These are phyloP conservation scores for Phytomonas francai DNA, from an alignment of 208 protist genomes.

Conservation along the genomic window DNA sequence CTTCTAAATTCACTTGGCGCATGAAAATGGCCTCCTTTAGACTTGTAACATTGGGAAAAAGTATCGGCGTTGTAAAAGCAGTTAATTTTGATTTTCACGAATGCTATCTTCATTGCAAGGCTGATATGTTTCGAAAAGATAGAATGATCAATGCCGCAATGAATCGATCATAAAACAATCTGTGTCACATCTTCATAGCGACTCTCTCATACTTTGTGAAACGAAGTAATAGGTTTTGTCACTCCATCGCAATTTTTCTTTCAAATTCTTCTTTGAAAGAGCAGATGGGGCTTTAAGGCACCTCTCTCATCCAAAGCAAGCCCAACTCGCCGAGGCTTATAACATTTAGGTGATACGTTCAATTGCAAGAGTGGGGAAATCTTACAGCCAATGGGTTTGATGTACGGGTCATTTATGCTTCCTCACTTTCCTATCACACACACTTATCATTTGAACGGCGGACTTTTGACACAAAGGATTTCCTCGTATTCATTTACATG, in stretches of 20 bases:
- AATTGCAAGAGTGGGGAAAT: constrained; percentile 61
- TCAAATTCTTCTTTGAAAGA: not conserved
- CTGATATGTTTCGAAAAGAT: constrained; percentile 46
- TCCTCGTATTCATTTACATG: constrained; percentile 23
- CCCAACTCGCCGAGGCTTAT: constrained; percentile 2
- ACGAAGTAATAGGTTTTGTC: constrained; percentile 29
- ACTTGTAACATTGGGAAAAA: constrained; percentile 40
- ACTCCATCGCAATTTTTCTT: constrained; percentile 31
- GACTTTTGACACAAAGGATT: constrained; percentile 51
- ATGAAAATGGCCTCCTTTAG: constrained; percentile 28
- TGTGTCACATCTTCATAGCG: constrained; percentile 44
- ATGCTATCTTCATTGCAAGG: constrained; percentile 40
- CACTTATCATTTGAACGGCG: constrained; percentile 53
- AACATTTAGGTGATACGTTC: constrained; percentile 11
- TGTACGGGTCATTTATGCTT: constrained; percentile 77
- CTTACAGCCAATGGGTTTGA: constrained; percentile 40
- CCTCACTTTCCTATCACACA: constrained; percentile 33
- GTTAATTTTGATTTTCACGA: constrained; percentile 68
- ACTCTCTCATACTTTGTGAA: constrained; percentile 50
- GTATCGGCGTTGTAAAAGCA: constrained; percentile 78
- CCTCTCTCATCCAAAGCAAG: constrained; percentile 1
- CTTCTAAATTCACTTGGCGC: constrained; percentile 23
- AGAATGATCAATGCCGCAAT: constrained; percentile 35
- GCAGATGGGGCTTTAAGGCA: not conserved
- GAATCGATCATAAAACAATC: constrained; percentile 29